A percentile compares a stretch with the other conserved stretches of the same genome.
phyloP scores from a whole-genome alignment of 2,329 filamentous ascomycete species.

The Acephala macrosclerotiorum region DNA sequence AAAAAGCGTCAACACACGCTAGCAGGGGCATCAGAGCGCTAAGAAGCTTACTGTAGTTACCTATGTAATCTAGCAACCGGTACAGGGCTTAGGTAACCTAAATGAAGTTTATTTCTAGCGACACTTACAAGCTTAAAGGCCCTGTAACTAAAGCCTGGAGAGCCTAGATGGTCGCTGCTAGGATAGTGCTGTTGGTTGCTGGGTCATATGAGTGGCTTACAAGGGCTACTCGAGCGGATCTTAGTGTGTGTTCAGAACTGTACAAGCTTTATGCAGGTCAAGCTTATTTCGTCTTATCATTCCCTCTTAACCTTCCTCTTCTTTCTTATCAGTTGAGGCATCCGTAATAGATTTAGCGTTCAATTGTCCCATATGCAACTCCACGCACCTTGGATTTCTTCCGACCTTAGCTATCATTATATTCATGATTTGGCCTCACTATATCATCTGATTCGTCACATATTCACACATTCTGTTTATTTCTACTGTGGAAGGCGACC shows the following conservation, averaged over 20 bases:
- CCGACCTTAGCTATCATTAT: neutral
- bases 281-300: slow-evolving; percentile 1
- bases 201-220: no score
- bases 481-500: slow-evolving; percentile 4
- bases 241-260: neutral
- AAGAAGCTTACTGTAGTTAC: no score
- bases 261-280: neutral
- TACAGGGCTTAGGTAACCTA: no score
- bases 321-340: neutral
- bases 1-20: neutral
- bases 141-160: no score
- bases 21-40: neutral
- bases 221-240: no score
- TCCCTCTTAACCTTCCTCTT: neutral
- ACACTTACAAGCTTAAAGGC: no score
- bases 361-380: neutral
- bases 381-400: neutral
- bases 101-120: no score
- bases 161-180: no score
- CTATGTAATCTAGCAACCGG: no score
- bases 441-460: neutral
- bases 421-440: neutral
- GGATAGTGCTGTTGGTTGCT: no score
- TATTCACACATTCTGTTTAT: slow-evolving; percentile 1
- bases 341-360: neutral